phyloP scores from a whole-genome alignment of 140 eudicot species.

The Cichorium intybus region DNA sequence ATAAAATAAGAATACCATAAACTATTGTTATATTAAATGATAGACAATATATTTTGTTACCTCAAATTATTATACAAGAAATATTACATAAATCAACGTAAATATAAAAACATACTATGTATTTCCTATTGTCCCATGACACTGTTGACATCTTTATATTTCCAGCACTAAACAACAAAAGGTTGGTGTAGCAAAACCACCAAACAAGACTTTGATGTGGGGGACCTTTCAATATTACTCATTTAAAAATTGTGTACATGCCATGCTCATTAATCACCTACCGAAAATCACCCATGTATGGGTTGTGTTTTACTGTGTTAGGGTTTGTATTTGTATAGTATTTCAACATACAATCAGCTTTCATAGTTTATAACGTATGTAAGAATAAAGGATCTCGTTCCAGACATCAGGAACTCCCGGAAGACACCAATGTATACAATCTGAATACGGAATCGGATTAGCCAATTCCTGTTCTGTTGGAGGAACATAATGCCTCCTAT shows the following conservation, averaged over 20 bases:
- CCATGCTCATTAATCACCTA: conserved; percentile 13
- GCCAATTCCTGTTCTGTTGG: conserved; percentile 43
- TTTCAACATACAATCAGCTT: not conserved
- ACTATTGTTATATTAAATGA: too few species aligned
- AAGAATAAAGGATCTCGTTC: conserved; percentile 58
- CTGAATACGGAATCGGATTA: conserved; percentile 48
- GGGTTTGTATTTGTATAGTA: too few species aligned
- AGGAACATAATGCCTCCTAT: conserved; percentile 62
- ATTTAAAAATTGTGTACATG: conserved; percentile 8
- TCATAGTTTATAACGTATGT: conserved; percentile 38
- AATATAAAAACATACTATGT: not conserved
- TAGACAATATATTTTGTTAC: too few species aligned
- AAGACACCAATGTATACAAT: conserved; percentile 78
- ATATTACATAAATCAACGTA: not conserved
- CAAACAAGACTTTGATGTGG: conserved; percentile 12
- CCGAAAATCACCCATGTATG: conserved; percentile 5
- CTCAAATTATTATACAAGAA: too few species aligned
- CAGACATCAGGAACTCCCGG: conserved; percentile 78
- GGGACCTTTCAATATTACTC: not conserved
- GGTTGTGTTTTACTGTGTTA: not conserved
- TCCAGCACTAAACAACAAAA: conserved; percentile 16
- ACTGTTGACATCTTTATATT: conserved; percentile 18
- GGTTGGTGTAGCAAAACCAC: conserved; percentile 33
- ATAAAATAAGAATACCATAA: too few species aligned
- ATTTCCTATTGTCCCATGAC: not conserved